Evolutionary conservation across 75 land plant genomes (phyloP).

Genomic region (Sequoiadendron giganteum): DNA sequence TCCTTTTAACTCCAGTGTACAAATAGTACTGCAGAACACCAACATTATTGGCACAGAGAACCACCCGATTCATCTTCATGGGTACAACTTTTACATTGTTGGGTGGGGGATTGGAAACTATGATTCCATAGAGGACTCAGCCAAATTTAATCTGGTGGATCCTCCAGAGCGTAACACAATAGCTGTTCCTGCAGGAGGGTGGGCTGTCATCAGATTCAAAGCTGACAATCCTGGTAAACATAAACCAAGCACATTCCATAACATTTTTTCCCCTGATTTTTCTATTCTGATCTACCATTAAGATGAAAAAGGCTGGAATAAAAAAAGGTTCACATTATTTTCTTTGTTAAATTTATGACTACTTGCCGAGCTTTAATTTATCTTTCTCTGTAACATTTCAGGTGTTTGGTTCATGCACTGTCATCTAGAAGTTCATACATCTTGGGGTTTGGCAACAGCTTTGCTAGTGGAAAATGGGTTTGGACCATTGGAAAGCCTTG

Average conservation of each 20-base stretch:
- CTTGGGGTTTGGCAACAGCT: conserved; percentile 35
- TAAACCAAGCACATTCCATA: background rate
- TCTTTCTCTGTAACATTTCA: conserved; percentile 8
- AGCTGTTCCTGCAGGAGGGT: conserved; percentile 41
- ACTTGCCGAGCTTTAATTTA: background rate
- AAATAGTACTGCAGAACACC: conserved; percentile 39
- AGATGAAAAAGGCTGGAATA: too few relatives aligned
- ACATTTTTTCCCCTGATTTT: too few relatives aligned
- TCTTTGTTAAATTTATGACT: background rate
- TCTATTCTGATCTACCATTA: too few relatives aligned
- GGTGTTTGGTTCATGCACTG: conserved; percentile 49
- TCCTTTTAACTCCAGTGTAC: conserved; percentile 24
- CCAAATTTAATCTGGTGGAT: conserved; percentile 48
- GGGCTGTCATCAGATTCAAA: conserved; percentile 54
- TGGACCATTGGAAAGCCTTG: conserved; percentile 15
- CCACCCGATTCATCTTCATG: conserved; percentile 46
- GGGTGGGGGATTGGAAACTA: conserved; percentile 49
- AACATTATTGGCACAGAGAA: conserved; percentile 18
- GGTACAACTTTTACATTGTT: conserved; percentile 36
- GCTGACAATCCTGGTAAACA: conserved; percentile 32
- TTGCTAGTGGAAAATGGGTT: conserved; percentile 32
- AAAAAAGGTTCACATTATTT: too few relatives aligned
- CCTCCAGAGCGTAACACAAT: conserved; percentile 50
- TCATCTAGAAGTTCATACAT: conserved; percentile 34
- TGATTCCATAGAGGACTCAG: conserved; percentile 32